Evolutionary conservation across 2,329 filamentous ascomycete species (phyloP).

Genomic region (Alternaria gansuensis): DNA sequence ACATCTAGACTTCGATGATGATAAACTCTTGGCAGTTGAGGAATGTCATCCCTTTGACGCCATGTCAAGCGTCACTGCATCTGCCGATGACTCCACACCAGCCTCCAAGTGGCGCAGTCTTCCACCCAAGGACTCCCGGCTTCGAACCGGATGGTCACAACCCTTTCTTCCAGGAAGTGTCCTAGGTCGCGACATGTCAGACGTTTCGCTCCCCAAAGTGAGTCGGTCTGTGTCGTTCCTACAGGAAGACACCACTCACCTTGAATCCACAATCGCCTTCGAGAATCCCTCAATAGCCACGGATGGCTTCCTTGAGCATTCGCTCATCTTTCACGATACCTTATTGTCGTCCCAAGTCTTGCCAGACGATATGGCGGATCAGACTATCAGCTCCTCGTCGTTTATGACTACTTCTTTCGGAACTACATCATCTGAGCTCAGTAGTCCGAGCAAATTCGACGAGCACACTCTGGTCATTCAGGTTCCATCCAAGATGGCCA

Average conservation of each 20-base stretch:
- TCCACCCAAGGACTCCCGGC: conserved; percentile 20
- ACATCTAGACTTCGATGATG: conserved; percentile 64
- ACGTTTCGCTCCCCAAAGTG: conserved; percentile 32
- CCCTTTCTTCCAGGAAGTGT: conserved; percentile 35
- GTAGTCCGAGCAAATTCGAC: conserved; percentile 34
- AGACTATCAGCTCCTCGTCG: conserved; percentile 45
- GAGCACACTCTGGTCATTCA: conserved; percentile 20
- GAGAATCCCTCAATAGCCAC: conserved; percentile 26
- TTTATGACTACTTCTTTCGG: conserved; percentile 52
- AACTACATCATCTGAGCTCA: conserved; percentile 39
- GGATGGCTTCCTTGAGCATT: conserved; percentile 75
- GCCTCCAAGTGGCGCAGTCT: conserved; percentile 46
- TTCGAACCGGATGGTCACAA: conserved; percentile 47
- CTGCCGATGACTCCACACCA: conserved; percentile 14
- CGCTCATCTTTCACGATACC: conserved; percentile 74
- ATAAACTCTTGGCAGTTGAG: conserved; percentile 61
- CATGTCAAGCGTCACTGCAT: conserved; percentile 22
- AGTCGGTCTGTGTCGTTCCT: conserved; percentile 18
- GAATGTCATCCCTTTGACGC: conserved; percentile 53
- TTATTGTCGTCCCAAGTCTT: conserved; percentile 67
- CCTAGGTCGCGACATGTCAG: conserved; percentile 4
- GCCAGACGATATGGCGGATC: conserved; percentile 33
- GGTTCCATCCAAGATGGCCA: conserved; percentile 44
- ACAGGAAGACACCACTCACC: conserved; percentile 31
- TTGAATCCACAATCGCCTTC: conserved; percentile 40